A percentile compares a stretch with the other conserved stretches of the same genome.
phyloP scores from a whole-genome alignment of 305 asterid species.

The Salvia sclarea region DNA sequence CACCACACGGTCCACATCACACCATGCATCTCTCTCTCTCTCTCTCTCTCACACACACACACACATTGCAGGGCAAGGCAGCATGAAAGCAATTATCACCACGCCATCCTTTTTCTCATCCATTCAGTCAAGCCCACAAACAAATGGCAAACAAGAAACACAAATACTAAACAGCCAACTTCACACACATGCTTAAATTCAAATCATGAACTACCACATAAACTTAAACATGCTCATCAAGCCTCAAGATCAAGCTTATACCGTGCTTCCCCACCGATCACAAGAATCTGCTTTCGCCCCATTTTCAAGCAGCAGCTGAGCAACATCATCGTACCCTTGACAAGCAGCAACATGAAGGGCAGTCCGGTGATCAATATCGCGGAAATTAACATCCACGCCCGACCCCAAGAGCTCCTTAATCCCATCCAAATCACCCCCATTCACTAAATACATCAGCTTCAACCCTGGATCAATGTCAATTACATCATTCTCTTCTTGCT shows the following conservation, averaged over 20 bases:
- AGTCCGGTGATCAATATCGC: conserved; percentile 82
- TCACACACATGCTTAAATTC: not conserved
- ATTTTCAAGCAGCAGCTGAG: conserved; percentile 53
- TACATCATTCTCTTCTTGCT: conserved; percentile 49
- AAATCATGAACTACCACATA: not conserved
- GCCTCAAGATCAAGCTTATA: conserved; percentile 31
- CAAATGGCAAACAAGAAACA: not conserved
- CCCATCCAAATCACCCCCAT: conserved; percentile 84
- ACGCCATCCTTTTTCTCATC: not conserved
- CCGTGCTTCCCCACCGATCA: conserved; percentile 99
- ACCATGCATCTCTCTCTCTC: too few species aligned
- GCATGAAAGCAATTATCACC: not conserved
- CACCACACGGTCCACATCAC: too few species aligned
- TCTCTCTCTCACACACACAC: too few species aligned
- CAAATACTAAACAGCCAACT: not conserved
- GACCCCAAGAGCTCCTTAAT: conserved; percentile 67
- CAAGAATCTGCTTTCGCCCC: conserved; percentile 63
- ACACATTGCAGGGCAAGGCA: not conserved
- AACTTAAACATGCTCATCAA: not conserved
- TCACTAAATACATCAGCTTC: conserved; percentile 77
- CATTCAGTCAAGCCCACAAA: not conserved
- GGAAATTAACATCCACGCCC: conserved; percentile 74
- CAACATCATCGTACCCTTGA: conserved; percentile 79
- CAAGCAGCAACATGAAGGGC: conserved; percentile 93
- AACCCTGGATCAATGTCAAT: conserved; percentile 71